These are phyloP conservation scores for Botrytis pseudocinerea DNA, from an alignment of 2,329 filamentous ascomycete genomes.

Conservation along the genomic window DNA sequence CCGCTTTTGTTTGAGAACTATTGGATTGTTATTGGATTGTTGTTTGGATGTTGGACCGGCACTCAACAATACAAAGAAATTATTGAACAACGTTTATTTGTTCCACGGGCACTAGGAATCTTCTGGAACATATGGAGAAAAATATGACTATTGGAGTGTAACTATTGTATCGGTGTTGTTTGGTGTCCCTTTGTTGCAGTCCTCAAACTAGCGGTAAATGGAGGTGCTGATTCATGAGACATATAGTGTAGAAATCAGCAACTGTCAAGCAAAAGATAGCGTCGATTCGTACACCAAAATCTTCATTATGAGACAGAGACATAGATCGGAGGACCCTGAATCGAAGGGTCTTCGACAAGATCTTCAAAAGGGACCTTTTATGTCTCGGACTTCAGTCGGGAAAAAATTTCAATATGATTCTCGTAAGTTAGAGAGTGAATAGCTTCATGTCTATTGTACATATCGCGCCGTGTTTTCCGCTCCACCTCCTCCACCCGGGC, in stretches of 20 bases:
- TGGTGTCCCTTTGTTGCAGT: background rate
- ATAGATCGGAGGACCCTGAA: background rate
- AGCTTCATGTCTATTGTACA: background rate
- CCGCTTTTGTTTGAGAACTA: background rate
- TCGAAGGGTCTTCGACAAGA: background rate
- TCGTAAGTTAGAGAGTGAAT: background rate
- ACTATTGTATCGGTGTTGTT: background rate
- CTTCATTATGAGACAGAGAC: background rate
- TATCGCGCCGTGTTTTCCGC: background rate
- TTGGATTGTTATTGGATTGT: conserved; percentile 1
- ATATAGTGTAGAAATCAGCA: background rate
- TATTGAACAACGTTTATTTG: background rate
- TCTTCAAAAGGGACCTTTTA: background rate
- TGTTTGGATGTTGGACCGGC: background rate
- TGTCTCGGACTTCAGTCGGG: background rate
- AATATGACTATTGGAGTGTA: background rate
- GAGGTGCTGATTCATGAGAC: background rate
- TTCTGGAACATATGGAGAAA: background rate
- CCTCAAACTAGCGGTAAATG: conserved; percentile 1
- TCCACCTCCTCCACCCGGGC: background rate
- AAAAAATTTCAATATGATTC: background rate
- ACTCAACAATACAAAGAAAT: background rate
- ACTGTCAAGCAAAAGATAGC: background rate
- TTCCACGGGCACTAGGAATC: background rate
- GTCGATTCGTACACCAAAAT: background rate